phyloP scores from a whole-genome alignment of 345 rosid genomes.

The Jatropha curcas region DNA sequence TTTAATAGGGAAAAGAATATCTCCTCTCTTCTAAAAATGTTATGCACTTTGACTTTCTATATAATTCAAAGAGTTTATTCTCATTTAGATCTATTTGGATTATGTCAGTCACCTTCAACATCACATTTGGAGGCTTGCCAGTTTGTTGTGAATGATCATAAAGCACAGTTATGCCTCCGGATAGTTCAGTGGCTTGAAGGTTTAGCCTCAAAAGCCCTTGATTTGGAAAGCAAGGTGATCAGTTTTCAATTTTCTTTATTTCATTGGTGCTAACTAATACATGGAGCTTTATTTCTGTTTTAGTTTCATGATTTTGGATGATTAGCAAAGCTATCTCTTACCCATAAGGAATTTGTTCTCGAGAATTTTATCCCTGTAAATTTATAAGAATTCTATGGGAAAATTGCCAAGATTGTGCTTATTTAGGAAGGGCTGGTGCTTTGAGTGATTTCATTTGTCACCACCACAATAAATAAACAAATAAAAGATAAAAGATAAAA shows the following conservation, averaged over 20 bases:
- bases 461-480: neutral
- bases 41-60: neutral
- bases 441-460: no score
- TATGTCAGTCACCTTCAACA: constrained; percentile 73
- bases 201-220: constrained; percentile 92
- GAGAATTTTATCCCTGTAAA: neutral
- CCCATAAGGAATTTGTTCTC: neutral
- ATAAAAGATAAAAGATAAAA: neutral
- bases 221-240: constrained; percentile 86
- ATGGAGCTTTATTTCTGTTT: neutral
- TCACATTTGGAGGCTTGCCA: constrained; percentile 95
- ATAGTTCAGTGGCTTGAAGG: constrained; percentile 95
- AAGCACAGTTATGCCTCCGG: constrained; percentile 92
- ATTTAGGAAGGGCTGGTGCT: no score
- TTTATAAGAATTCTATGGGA: neutral
- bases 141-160: constrained; percentile 80
- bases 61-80: constrained; percentile 7
- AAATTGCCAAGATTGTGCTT: neutral
- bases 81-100: constrained; percentile 19
- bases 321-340: neutral
- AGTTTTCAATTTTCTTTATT: constrained; percentile 7
- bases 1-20: neutral
- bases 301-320: neutral
- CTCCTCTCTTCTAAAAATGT: neutral
- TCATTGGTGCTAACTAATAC: constrained; percentile 16